phyloP scores from a whole-genome alignment of 306 rosid genomes.

The Casuarina glauca region DNA sequence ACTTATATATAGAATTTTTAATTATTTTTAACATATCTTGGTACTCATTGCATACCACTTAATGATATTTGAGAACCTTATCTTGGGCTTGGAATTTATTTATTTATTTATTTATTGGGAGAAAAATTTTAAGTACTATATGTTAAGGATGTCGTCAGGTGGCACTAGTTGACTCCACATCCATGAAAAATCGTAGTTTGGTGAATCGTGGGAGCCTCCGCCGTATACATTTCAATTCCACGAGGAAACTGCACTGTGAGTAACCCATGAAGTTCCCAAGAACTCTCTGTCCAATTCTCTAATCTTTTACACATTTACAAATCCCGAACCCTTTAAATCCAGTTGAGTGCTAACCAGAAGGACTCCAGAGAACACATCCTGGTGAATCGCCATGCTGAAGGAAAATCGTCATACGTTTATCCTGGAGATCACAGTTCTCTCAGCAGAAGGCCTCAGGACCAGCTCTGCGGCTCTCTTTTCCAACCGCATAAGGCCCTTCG shows the following conservation, averaged over 20 bases:
- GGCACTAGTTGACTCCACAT: not conserved
- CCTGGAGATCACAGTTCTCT: constrained; percentile 52
- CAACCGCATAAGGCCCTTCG: constrained; percentile 40
- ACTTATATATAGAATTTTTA: too few species aligned
- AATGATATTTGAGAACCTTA: too few species aligned
- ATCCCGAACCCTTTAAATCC: not conserved
- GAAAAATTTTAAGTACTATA: too few species aligned
- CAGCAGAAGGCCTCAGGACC: constrained; percentile 48
- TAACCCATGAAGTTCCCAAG: constrained; percentile 17
- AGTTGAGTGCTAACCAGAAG: not conserved
- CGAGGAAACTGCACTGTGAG: constrained; percentile 30
- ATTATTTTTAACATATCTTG: too few species aligned
- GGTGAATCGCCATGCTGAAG: not conserved
- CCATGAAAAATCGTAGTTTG: not conserved
- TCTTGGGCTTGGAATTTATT: too few species aligned
- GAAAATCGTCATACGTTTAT: constrained; percentile 24
- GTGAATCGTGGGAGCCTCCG: not conserved
- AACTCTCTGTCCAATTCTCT: constrained; percentile 1
- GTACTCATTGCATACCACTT: too few species aligned
- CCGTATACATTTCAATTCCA: constrained; percentile 13
- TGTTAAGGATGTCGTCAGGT: not conserved
- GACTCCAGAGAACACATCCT: not conserved
- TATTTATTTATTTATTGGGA: too few species aligned
- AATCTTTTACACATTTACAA: not conserved
- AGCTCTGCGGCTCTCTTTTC: constrained; percentile 22